These are phyloP conservation scores for Elaeis guineensis DNA, from an alignment of 176 grass and related monocot genomes.

Conservation along the genomic window DNA sequence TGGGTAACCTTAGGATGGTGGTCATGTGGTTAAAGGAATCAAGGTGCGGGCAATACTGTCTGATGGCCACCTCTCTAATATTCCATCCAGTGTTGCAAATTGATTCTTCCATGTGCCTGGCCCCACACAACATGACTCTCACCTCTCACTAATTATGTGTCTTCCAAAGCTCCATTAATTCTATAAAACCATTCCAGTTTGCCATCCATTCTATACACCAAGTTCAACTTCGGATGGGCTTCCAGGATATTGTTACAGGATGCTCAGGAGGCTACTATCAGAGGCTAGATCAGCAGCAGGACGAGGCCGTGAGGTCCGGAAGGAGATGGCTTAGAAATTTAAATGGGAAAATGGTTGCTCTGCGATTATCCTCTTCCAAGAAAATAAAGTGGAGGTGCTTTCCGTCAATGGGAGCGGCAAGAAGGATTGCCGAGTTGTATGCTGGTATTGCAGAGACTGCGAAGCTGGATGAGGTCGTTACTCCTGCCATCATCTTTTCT, in stretches of 20 bases:
- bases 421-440: slow-evolving; percentile 23
- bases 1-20: too few species aligned
- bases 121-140: too few species aligned
- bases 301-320: background rate
- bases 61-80: too few species aligned
- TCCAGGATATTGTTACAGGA: slow-evolving; percentile 26
- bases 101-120: too few species aligned
- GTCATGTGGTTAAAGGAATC: too few species aligned
- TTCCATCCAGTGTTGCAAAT: too few species aligned
- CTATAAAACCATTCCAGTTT: background rate
- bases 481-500: slow-evolving; percentile 32
- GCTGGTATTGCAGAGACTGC: background rate
- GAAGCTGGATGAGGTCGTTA: background rate
- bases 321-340: slow-evolving; percentile 16
- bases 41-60: too few species aligned
- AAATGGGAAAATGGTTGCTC: slow-evolving; percentile 11
- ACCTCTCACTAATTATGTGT: too few species aligned
- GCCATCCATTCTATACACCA: slow-evolving; percentile 13
- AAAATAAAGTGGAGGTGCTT: slow-evolving; percentile 36
- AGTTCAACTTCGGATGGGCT: slow-evolving; percentile 12
- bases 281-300: slow-evolving; percentile 24
- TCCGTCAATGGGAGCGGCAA: slow-evolving; percentile 19
- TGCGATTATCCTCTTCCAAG: slow-evolving; percentile 23
- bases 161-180: too few species aligned
- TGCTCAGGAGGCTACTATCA: slow-evolving; percentile 25